These are phyloP conservation scores for Aechmea fasciata DNA, from an alignment of 176 grass and related monocot species.

Conservation along the genomic window DNA sequence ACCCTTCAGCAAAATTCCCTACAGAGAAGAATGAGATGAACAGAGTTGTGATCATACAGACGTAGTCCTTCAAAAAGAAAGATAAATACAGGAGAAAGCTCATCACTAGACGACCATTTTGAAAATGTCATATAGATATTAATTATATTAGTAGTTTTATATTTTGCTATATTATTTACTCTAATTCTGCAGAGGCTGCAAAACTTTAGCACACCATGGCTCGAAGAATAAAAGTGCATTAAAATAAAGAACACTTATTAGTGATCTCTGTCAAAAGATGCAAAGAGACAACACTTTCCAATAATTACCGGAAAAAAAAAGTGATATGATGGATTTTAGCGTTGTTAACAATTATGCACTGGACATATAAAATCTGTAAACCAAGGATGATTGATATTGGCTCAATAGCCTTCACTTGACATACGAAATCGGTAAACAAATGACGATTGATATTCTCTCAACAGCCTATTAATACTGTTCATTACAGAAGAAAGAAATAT, in stretches of 20 bases:
- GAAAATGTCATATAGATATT: background rate
- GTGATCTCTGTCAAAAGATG: background rate
- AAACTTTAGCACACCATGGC: background rate
- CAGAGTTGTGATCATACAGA: background rate
- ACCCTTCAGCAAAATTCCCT: conserved; percentile 98
- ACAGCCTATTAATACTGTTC: too few relatives aligned
- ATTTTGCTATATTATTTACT: background rate
- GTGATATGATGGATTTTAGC: too few relatives aligned
- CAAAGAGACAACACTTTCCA: too few relatives aligned
- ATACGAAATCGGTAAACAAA: too few relatives aligned
- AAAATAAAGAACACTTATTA: background rate
- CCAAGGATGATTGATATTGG: too few relatives aligned
- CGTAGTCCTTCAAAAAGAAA: background rate
- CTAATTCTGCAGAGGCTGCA: background rate
- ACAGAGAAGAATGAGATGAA: conserved; percentile 23
- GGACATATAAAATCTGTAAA: too few relatives aligned
- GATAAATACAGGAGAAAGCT: background rate
- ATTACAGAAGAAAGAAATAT: too few relatives aligned
- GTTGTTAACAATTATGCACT: too few relatives aligned
- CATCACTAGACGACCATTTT: background rate
- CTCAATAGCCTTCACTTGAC: too few relatives aligned
- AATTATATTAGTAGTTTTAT: background rate
- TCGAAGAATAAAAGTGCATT: background rate
- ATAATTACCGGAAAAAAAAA: too few relatives aligned
- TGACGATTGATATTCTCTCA: too few relatives aligned